These are phyloP conservation scores for Leishmania martiniquensis DNA, from an alignment of 208 protist genomes.

Conservation along the genomic window DNA sequence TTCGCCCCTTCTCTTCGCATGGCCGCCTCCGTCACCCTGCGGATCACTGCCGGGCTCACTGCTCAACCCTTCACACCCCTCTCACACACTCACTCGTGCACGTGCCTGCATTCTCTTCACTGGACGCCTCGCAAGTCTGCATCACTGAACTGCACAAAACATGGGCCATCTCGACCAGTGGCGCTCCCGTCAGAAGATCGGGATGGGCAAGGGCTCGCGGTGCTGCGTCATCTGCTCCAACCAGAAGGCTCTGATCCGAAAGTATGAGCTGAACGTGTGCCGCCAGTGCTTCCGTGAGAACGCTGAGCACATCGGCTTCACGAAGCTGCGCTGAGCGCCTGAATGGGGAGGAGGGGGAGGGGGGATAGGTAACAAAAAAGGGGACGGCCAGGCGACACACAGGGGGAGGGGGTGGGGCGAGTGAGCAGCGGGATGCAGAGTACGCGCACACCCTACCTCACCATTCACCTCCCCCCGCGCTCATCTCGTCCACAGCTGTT, in stretches of 20 bases:
- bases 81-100: background rate
- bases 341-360: background rate
- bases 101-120: constrained; percentile 1
- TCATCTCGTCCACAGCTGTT: background rate
- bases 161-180: constrained; percentile 95
- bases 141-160: constrained; percentile 25
- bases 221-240: constrained; percentile 93
- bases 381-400: background rate
- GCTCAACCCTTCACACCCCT: constrained; percentile 1
- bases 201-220: constrained; percentile 91
- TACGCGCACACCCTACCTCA: too few species aligned
- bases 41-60: too few species aligned
- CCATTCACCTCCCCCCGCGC: background rate
- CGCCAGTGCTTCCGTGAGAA: constrained; percentile 96
- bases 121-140: background rate
- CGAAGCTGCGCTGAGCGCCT: constrained; percentile 79
- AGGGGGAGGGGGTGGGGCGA: background rate
- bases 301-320: constrained; percentile 90
- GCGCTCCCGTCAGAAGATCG: constrained; percentile 93
- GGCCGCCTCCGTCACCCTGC: too few species aligned
- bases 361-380: background rate
- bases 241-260: constrained; percentile 94
- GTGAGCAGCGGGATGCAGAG: background rate
- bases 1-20: background rate
- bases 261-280: constrained; percentile 95